Percentiles rank a stretch among this genome's conserved stretches.
Evolutionary conservation across 2,329 filamentous ascomycete genomes (phyloP).

Genomic region (Hypoxylon sp.): DNA sequence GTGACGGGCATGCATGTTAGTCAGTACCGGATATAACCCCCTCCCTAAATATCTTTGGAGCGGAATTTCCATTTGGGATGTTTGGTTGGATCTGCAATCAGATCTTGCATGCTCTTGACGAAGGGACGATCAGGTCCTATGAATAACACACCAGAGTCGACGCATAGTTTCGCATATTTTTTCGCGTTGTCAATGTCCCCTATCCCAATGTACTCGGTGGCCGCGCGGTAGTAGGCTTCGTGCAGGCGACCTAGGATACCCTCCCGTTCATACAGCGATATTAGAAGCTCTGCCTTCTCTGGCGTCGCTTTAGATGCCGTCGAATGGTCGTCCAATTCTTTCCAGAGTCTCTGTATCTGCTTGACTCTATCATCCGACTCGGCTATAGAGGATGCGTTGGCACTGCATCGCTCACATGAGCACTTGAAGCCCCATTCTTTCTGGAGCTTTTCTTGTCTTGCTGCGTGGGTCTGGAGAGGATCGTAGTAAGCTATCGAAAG

Average conservation of each 20-base stretch:
- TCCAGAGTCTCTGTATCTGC: conserved; percentile 45
- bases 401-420: conserved; percentile 48
- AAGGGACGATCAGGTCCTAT: conserved; percentile 45
- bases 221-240: conserved; percentile 51
- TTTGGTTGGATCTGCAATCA: conserved; percentile 41
- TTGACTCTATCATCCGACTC: conserved; percentile 48
- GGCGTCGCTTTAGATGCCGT: conserved; percentile 40
- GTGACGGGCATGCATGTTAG: background rate
- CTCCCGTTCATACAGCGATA: conserved; percentile 50
- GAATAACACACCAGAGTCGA: conserved; percentile 42
- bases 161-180: conserved; percentile 44
- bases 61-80: conserved; percentile 41
- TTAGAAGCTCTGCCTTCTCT: conserved; percentile 49
- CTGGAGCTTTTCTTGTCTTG: conserved; percentile 43
- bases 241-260: conserved; percentile 42
- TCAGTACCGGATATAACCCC: background rate
- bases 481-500: conserved; percentile 53
- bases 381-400: conserved; percentile 36
- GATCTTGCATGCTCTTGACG: conserved; percentile 45
- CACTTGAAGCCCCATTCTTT: conserved; percentile 51
- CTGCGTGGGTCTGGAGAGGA: conserved; percentile 43
- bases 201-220: conserved; percentile 51
- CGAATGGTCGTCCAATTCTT: conserved; percentile 48
- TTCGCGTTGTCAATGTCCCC: conserved; percentile 45
- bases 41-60: conserved; percentile 3